phyloP scores from a whole-genome alignment of 257 asterid species.

The Solanum chaucha region DNA sequence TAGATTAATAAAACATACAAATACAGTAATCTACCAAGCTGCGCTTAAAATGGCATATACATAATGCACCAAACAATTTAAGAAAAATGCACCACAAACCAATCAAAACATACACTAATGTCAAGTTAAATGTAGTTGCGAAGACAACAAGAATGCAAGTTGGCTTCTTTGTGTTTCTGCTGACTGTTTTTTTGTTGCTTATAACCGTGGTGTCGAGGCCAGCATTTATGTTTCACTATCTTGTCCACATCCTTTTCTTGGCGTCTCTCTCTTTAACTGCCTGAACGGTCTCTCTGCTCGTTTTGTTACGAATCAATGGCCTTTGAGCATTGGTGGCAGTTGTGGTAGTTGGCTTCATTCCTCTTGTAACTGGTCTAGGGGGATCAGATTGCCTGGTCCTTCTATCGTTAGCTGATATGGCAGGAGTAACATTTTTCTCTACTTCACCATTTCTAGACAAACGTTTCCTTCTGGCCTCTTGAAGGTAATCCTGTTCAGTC shows the following conservation, averaged over 20 bases:
- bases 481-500: background rate
- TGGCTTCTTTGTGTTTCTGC: conserved; percentile 7
- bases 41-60: background rate
- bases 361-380: conserved; percentile 33
- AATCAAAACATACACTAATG: background rate
- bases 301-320: conserved; percentile 35
- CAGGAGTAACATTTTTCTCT: background rate
- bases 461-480: conserved; percentile 2
- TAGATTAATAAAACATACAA: background rate
- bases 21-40: background rate
- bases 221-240: conserved; percentile 12
- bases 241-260: conserved; percentile 86
- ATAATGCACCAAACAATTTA: background rate
- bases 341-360: conserved; percentile 30
- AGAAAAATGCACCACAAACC: background rate
- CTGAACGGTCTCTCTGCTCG: conserved; percentile 47
- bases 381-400: conserved; percentile 64
- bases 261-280: conserved; percentile 66
- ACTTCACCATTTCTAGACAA: conserved; percentile 5
- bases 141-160: conserved; percentile 6
- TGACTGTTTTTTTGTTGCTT: background rate
- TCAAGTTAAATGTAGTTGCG: background rate
- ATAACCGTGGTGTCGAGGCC: background rate
- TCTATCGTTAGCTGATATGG: conserved; percentile 18
- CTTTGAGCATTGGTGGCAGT: conserved; percentile 22